phyloP scores from a whole-genome alignment of 1,139 yeast genomes.

The Yamadazyma friedrichii region DNA sequence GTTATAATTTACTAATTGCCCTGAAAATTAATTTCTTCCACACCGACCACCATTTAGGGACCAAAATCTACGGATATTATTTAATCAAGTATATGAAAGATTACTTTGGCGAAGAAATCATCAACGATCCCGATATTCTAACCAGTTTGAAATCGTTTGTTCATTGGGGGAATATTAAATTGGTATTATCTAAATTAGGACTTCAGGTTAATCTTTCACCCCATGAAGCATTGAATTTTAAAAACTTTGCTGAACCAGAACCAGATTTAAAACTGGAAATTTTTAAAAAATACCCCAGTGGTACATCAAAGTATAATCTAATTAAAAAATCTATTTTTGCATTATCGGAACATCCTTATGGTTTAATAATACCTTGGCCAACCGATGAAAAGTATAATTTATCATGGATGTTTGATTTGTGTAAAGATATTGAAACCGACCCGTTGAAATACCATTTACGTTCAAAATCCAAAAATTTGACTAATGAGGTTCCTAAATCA shows the following conservation, averaged over 20 bases:
- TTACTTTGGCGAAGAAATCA: constrained; percentile 42
- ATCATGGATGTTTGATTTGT: constrained; percentile 38
- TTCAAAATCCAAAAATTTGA: constrained; percentile 37
- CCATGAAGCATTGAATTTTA: constrained; percentile 30
- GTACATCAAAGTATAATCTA: constrained; percentile 50
- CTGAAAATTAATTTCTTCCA: constrained; percentile 54
- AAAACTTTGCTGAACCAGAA: constrained; percentile 42
- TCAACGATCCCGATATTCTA: constrained; percentile 42
- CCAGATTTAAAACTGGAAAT: constrained; percentile 41
- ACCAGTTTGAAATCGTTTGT: constrained; percentile 53
- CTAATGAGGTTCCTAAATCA: constrained; percentile 37
- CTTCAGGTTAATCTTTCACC: constrained; percentile 35
- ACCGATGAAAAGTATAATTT: constrained; percentile 23
- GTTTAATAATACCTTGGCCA: constrained; percentile 27
- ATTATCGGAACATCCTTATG: constrained; percentile 22
- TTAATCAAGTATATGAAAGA: constrained; percentile 39
- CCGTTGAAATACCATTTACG: constrained; percentile 53
- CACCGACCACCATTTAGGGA: constrained; percentile 57
- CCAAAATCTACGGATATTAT: constrained; percentile 46
- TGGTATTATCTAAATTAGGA: constrained; percentile 42
- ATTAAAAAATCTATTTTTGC: constrained; percentile 36
- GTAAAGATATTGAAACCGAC: constrained; percentile 45
- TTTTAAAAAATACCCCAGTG: constrained; percentile 51
- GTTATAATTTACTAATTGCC: constrained; percentile 44
- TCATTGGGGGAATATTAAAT: constrained; percentile 57